phyloP scores from a whole-genome alignment of 2,329 filamentous ascomycete genomes.

The Phyllachora maydis region DNA sequence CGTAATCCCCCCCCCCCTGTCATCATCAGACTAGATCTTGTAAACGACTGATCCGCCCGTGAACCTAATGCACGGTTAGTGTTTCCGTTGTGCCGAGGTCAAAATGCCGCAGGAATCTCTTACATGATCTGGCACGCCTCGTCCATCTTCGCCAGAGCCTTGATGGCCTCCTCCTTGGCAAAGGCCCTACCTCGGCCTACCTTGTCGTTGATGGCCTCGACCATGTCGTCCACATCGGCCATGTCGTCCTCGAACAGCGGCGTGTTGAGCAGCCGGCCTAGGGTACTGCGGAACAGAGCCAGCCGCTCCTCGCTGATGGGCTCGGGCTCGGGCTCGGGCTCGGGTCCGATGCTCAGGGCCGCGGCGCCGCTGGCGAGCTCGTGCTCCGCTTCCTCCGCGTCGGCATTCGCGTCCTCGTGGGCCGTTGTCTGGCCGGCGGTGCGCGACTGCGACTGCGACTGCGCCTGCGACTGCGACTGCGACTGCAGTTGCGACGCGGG shows the following conservation, averaged over 20 bases:
- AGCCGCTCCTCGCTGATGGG: constrained; percentile 44
- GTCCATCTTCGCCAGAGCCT: constrained; percentile 62
- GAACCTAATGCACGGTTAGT: no score
- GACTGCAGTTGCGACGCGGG: constrained; percentile 49
- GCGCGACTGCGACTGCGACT: constrained; percentile 21
- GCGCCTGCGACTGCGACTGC: constrained; percentile 9
- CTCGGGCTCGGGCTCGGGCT: constrained; percentile 7
- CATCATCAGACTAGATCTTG: constrained; percentile 31
- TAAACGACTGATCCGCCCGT: no score
- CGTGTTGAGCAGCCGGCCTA: constrained; percentile 69
- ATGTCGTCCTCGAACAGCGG: constrained; percentile 75
- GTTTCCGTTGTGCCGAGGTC: not conserved
- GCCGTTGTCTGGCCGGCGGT: constrained; percentile 19
- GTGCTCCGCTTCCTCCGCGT: constrained; percentile 5
- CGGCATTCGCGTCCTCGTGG: constrained; percentile 3
- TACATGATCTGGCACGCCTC: constrained; percentile 83
- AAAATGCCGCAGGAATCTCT: constrained; percentile 13
- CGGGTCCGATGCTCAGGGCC: constrained; percentile 2
- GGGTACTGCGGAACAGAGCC: constrained; percentile 52
- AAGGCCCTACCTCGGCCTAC: constrained; percentile 41
- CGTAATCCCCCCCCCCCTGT: constrained; percentile 1
- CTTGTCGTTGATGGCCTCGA: constrained; percentile 60
- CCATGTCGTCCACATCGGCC: constrained; percentile 52
- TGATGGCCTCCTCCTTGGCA: constrained; percentile 47
- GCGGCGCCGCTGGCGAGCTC: constrained; percentile 5